Evolutionary conservation across 352 stramenopile species (phyloP).

Genomic region (Phytophthora lateralis): DNA sequence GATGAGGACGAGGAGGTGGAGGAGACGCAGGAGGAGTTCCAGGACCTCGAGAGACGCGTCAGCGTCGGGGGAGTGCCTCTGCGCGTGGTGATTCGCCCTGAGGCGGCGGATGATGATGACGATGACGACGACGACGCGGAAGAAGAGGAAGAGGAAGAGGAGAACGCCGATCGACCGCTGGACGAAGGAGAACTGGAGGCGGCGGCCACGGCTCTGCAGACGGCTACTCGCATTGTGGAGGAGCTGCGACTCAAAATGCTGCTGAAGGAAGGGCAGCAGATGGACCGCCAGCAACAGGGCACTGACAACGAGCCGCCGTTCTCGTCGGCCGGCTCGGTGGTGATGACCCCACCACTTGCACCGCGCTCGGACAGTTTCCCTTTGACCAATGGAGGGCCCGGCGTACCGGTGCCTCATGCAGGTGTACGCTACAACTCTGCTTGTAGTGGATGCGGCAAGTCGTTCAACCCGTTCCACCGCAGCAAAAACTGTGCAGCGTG

Average conservation of each 20-base stretch:
- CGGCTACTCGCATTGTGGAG: slow-evolving; percentile 60
- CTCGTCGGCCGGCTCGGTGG: slow-evolving; percentile 11
- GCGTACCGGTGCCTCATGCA: slow-evolving; percentile 52
- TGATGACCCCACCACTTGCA: slow-evolving; percentile 5
- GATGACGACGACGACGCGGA: slow-evolving; percentile 59
- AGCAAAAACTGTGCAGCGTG: slow-evolving; percentile 64
- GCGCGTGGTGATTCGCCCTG: slow-evolving; percentile 20
- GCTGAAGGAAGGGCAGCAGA: slow-evolving; percentile 52
- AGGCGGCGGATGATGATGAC: slow-evolving; percentile 32
- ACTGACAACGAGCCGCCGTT: slow-evolving; percentile 16
- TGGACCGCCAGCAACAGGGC: slow-evolving; percentile 41
- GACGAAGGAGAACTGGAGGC: slow-evolving; percentile 53
- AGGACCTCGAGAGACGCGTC: slow-evolving; percentile 25
- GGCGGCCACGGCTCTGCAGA: slow-evolving; percentile 53
- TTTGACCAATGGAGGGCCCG: slow-evolving; percentile 19
- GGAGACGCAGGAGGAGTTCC: slow-evolving; percentile 36
- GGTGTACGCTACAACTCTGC: slow-evolving; percentile 34
- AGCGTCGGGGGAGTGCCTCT: slow-evolving; percentile 14
- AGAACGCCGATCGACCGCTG: slow-evolving; percentile 33
- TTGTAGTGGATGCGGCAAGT: slow-evolving; percentile 63
- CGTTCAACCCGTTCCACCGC: slow-evolving; percentile 75
- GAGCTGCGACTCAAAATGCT: slow-evolving; percentile 61
- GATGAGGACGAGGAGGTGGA: slow-evolving; percentile 43
- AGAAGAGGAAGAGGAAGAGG: slow-evolving; percentile 39
- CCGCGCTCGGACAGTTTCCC: slow-evolving; percentile 12